A percentile compares a stretch with the other conserved stretches of the same genome.
Evolutionary conservation across 495 filamentous ascomycete species (phyloP).

Genomic region (Penicillium pancosmium): DNA sequence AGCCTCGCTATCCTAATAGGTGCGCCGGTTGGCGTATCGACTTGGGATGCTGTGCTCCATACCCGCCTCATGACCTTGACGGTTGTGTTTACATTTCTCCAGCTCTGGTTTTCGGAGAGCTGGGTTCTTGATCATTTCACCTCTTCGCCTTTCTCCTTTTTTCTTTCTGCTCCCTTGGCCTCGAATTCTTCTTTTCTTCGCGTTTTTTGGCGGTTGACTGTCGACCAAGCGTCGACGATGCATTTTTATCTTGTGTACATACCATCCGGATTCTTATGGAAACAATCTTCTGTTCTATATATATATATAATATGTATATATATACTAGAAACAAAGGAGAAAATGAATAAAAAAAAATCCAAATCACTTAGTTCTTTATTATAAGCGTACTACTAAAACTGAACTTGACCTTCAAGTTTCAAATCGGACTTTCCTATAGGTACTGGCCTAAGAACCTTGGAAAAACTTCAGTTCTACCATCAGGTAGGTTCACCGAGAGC

Average conservation of each 20-base stretch:
- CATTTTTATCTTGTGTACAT: conserved; percentile 22
- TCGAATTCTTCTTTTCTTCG: too few relatives aligned
- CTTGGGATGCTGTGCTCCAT: conserved; percentile 1
- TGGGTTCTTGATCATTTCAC: conserved; percentile 13
- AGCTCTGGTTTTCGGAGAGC: conserved; percentile 9
- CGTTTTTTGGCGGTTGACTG: conserved; percentile 13
- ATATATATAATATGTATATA: neutral
- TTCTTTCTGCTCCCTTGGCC: neutral
- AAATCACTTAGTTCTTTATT: conserved; percentile 6
- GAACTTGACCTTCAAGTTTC: too few relatives aligned
- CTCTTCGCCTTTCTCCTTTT: conserved; percentile 6
- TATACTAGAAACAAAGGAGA: neutral
- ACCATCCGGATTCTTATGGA: conserved; percentile 12
- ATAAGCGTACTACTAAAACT: too few relatives aligned
- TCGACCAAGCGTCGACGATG: conserved; percentile 5
- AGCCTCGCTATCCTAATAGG: conserved; percentile 27
- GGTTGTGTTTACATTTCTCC: conserved; percentile 23
- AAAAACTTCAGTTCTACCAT: too few relatives aligned
- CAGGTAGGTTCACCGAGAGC: too few relatives aligned
- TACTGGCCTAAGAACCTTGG: too few relatives aligned
- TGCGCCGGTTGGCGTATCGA: conserved; percentile 10
- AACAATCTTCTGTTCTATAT: conserved; percentile 7
- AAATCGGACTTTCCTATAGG: too few relatives aligned
- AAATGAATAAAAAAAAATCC: conserved; percentile 21
- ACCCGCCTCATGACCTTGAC: conserved; percentile 28